These are phyloP conservation scores for Kodamaea suecica DNA, from an alignment of 1,139 yeast species.

Conservation along the genomic window DNA sequence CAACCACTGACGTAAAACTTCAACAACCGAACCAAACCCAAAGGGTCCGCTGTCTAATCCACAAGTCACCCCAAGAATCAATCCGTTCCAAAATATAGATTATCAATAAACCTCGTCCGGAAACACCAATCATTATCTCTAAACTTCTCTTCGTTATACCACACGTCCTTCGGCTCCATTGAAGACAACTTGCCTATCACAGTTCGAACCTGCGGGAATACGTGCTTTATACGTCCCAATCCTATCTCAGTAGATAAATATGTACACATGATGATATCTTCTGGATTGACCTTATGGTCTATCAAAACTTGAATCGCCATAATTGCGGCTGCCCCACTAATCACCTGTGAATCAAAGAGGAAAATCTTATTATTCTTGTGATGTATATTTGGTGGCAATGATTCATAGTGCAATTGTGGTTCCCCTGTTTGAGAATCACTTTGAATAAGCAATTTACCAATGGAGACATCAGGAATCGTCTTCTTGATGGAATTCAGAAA, in stretches of 20 bases:
- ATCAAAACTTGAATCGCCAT: constrained; percentile 89
- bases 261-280: constrained; percentile 65
- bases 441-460: constrained; percentile 84
- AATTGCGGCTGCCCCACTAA: constrained; percentile 90
- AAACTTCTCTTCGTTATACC: constrained; percentile 37
- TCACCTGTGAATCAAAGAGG: constrained; percentile 80
- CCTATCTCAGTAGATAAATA: constrained; percentile 83
- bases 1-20: too few species aligned
- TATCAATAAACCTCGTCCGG: constrained; percentile 69
- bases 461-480: constrained; percentile 70
- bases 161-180: constrained; percentile 22
- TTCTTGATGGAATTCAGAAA: constrained; percentile 74
- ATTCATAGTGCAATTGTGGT: constrained; percentile 81
- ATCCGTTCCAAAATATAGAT: constrained; percentile 74
- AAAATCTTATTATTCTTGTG: constrained; percentile 48
- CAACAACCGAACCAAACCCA: too few species aligned
- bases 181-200: constrained; percentile 67
- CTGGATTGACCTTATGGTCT: constrained; percentile 71
- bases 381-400: constrained; percentile 47
- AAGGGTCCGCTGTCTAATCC: too few species aligned
- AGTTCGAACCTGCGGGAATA: constrained; percentile 65
- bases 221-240: constrained; percentile 67
- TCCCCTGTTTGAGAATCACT: constrained; percentile 88
- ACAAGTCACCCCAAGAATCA: too few species aligned
- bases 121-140: constrained; percentile 58